Conservation (phyloP, 1,284 basidiomycete genomes). For the Trichosporon sp. region DNA sequence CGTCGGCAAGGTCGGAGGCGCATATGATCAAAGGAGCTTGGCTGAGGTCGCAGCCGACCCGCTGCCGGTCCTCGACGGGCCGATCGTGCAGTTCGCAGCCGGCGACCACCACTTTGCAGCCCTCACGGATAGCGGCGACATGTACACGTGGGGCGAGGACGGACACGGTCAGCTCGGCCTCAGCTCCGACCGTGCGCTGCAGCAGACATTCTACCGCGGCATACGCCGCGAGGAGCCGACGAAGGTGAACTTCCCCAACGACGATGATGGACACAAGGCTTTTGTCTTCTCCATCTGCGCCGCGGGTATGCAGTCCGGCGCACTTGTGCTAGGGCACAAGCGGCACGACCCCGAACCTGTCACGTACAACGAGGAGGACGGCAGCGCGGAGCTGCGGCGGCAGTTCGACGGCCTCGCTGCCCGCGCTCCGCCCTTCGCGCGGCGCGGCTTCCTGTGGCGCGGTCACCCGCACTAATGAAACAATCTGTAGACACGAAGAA, state of each 20-base stretch:
- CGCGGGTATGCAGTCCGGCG: conserved; percentile 81
- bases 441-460: neutral
- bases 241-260: conserved; percentile 58
- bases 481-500: too few relatives aligned
- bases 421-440: neutral
- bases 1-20: neutral
- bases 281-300: conserved; percentile 74
- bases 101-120: conserved; percentile 88
- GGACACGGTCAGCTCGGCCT: conserved; percentile 74
- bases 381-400: neutral
- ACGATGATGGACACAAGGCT: conserved; percentile 44
- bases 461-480: neutral
- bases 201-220: neutral
- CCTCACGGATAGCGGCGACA: conserved; percentile 66
- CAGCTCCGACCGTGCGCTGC: conserved; percentile 33
- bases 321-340: conserved; percentile 64
- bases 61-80: conserved; percentile 65
- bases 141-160: conserved; percentile 78
- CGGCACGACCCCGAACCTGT: neutral
- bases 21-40: neutral
- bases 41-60: conserved; percentile 40
- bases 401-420: too few relatives aligned
- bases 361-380: neutral
- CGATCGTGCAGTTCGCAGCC: conserved; percentile 73
- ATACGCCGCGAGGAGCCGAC: conserved; percentile 53